A percentile compares a stretch with the other conserved stretches of the same genome.
phyloP scores from a whole-genome alignment of 257 asterid species.

The Gynochthodes officinalis region DNA sequence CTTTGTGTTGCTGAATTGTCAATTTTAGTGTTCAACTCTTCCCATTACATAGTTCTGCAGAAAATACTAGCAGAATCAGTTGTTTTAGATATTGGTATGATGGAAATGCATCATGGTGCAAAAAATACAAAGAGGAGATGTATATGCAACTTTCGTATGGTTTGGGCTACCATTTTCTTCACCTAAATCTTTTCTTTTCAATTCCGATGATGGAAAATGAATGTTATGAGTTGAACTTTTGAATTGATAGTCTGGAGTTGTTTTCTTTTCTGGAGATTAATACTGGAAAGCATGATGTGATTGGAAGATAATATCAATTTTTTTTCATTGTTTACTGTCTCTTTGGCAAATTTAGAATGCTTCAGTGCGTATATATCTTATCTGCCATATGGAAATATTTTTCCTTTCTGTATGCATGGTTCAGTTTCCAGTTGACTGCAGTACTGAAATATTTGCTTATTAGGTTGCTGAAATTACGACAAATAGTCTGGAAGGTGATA shows the following conservation, averaged over 20 bases:
- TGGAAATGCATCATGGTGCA: too few species aligned
- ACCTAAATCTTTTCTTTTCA: not conserved
- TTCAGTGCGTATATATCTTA: not conserved
- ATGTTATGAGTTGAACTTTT: not conserved
- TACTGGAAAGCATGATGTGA: constrained; percentile 1
- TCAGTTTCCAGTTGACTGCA: not conserved
- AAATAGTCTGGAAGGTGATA: constrained; percentile 53
- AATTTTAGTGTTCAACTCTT: not conserved
- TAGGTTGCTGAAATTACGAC: constrained; percentile 64
- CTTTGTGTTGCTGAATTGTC: not conserved
- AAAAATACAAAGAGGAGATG: too few species aligned
- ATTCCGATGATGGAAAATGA: not conserved
- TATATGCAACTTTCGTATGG: too few species aligned
- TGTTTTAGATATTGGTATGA: not conserved
- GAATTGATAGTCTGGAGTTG: not conserved
- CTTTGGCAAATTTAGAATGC: not conserved
- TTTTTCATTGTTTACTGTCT: not conserved
- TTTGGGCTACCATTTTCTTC: not conserved
- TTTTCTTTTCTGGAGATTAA: not conserved
- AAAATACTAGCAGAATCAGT: not conserved
- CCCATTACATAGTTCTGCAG: not conserved
- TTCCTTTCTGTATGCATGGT: not conserved
- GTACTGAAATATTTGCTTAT: not conserved
- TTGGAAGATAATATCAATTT: not conserved
- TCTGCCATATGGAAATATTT: not conserved